These are phyloP conservation scores for Thermoascus crustaceus DNA, from an alignment of 2,329 filamentous ascomycete species.

Conservation along the genomic window DNA sequence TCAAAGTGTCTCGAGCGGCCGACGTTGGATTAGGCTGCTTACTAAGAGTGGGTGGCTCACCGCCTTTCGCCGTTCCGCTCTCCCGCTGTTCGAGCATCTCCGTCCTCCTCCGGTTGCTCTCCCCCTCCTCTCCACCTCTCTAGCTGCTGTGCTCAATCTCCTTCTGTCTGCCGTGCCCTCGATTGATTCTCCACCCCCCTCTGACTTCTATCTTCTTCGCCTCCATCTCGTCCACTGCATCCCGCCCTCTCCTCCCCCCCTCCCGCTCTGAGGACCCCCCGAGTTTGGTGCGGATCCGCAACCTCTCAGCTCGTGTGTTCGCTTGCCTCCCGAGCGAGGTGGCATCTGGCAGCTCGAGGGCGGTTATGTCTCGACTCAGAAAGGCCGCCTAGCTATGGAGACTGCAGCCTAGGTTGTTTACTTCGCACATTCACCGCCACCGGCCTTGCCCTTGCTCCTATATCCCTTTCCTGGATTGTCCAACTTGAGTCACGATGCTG, in stretches of 20 bases:
- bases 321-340: too few relatives aligned
- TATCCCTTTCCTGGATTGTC: conserved; percentile 10
- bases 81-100: conserved; percentile 1
- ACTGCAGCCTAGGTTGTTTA: too few relatives aligned
- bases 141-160: conserved; percentile 6
- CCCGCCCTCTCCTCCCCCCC: conserved; percentile 6
- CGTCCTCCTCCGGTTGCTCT: conserved; percentile 12
- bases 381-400: too few relatives aligned
- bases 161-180: too few relatives aligned
- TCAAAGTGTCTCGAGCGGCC: too few relatives aligned
- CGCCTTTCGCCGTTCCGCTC: conserved; percentile 16
- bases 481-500: conserved; percentile 28
- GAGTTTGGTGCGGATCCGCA: too few relatives aligned
- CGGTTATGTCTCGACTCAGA: too few relatives aligned
- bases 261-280: too few relatives aligned
- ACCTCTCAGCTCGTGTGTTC: too few relatives aligned
- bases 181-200: conserved; percentile 3
- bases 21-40: too few relatives aligned
- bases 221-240: conserved; percentile 10
- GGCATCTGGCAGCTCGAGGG: too few relatives aligned
- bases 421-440: conserved; percentile 3
- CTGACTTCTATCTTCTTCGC: conserved; percentile 1
- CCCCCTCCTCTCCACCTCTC: conserved; percentile 3
- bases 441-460: conserved; percentile 1
- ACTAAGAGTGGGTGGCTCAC: conserved; percentile 14